Conservation (phyloP, 495 filamentous ascomycete species). For the Penicillium atrosanguineum region DNA sequence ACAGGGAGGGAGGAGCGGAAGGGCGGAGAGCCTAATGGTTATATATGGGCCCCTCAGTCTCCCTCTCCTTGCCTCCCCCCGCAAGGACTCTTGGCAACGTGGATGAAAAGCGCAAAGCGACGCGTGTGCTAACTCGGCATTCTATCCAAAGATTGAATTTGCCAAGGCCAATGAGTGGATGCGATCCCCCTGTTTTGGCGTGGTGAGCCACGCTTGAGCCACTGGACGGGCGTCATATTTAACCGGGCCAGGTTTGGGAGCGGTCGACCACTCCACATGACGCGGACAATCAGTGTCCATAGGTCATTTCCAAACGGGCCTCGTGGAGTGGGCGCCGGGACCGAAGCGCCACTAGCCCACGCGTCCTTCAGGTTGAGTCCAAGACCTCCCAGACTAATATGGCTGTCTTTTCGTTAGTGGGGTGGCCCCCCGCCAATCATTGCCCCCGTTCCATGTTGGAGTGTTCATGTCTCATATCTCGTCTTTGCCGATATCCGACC, state of each 20-base stretch:
- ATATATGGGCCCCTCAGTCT: neutral
- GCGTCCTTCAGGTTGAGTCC: constrained; percentile 8
- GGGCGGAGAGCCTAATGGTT: neutral
- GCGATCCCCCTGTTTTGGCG: neutral
- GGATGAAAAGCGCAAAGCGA: neutral
- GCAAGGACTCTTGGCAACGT: neutral
- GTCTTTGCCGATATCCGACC: neutral
- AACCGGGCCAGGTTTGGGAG: neutral
- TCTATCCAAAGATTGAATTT: neutral
- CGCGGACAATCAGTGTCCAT: neutral
- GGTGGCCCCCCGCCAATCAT: neutral
- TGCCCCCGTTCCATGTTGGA: neutral
- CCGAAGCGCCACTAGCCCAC: constrained; percentile 16
- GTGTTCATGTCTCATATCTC: neutral
- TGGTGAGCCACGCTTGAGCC: neutral
- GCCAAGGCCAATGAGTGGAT: constrained; percentile 5
- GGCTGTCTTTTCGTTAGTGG: constrained; percentile 5
- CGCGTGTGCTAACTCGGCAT: constrained; percentile 9
- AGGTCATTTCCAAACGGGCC: neutral
- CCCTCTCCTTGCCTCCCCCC: neutral
- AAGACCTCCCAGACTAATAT: neutral
- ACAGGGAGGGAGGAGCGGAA: neutral
- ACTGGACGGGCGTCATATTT: neutral
- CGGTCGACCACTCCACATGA: neutral
- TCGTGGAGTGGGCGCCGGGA: neutral